phyloP scores from a whole-genome alignment of 1,284 basidiomycete species.

The Apiotrichum sp. region DNA sequence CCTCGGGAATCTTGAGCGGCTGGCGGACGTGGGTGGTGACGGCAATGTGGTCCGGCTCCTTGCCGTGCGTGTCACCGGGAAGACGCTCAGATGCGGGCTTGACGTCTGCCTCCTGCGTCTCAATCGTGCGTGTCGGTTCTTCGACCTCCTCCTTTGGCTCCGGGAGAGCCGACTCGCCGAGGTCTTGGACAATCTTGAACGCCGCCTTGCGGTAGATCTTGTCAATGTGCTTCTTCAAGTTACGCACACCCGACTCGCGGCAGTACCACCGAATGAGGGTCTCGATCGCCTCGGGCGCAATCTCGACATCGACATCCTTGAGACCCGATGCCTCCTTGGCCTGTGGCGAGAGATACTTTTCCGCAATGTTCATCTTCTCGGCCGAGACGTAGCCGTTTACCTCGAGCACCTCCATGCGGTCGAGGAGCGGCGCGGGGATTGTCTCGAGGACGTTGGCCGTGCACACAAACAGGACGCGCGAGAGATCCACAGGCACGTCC shows the following conservation, averaged over 20 bases:
- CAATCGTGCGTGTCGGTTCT: conserved; percentile 25
- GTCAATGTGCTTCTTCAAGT: conserved; percentile 92
- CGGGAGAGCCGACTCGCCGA: conserved; percentile 81
- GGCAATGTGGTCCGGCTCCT: conserved; percentile 33
- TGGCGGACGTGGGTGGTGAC: conserved; percentile 66
- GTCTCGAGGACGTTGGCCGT: conserved; percentile 93
- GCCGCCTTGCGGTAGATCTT: conserved; percentile 99
- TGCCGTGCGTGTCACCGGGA: conserved; percentile 34
- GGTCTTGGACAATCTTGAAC: conserved; percentile 81
- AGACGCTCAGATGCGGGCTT: conserved; percentile 47
- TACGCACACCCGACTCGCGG: conserved; percentile 90
- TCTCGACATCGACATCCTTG: conserved; percentile 69
- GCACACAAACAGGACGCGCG: conserved; percentile 94
- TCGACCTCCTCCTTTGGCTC: conserved; percentile 50
- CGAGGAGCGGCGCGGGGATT: conserved; percentile 91
- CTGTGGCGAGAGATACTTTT: conserved; percentile 86
- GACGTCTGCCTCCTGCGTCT: conserved; percentile 27
- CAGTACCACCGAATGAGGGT: conserved; percentile 93
- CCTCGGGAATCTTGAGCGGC: conserved; percentile 73
- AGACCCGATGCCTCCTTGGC: conserved; percentile 88
- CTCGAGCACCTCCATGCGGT: conserved; percentile 96
- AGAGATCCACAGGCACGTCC: conserved; percentile 95
- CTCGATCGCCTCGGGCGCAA: conserved; percentile 76
- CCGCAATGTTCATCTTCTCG: conserved; percentile 90
- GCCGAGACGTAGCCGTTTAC: conserved; percentile 95